Evolutionary conservation across 169 alveolate genomes (phyloP), one percentile per base, ranked within the genome.

Genomic region (Plasmodium inui): DNA sequence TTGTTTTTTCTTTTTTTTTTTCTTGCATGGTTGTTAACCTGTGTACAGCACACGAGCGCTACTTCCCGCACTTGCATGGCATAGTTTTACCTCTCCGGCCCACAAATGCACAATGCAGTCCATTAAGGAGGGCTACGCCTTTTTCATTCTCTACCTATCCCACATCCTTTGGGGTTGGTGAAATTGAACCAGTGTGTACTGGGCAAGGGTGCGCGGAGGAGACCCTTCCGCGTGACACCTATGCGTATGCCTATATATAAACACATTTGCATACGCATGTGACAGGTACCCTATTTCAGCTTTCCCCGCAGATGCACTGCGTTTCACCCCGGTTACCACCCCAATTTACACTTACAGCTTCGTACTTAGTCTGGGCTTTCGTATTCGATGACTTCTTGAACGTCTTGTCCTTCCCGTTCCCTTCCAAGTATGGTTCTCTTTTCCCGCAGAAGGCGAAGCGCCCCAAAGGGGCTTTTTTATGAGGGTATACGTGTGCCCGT

Each of bases 361-460:
- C 84, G 14, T 88, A 88, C 26, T 46, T 88, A 72, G 50, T 88
- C 79, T 88, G 94, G 94, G 84, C 94, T 14, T 88, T 55, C 53
- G 88, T 78, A 22, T 88, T 88, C 72, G 94, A 88, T 34, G 94
- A 88, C 37, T 26, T 88, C 71, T 34, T 88, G 34, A 88, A 28
- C 26, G 9, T 78, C 41, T 30, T 78, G 67, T 28, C 41, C 37
- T 88, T 88, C 44, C 94, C 94, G 14, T 88, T 88, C 37, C 94
- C 94, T 19, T 88, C 94, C 55, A 88, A 88, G 94, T 88, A 79
- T 17, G 14, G 70, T 53, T 3, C 22, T 14, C 22, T 14, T 50
- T 50, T 12, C 61, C 61, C 61, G 7, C 1, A 12, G 4, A 46
- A 46, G 57, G 17, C 7, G 57, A 46, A 46, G 57, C 57, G 57